A percentile compares a stretch with the other conserved stretches of the same genome.
These are phyloP conservation scores for Ogataea methanolica DNA, from an alignment of 805 yeast genomes.

Conservation along the genomic window DNA sequence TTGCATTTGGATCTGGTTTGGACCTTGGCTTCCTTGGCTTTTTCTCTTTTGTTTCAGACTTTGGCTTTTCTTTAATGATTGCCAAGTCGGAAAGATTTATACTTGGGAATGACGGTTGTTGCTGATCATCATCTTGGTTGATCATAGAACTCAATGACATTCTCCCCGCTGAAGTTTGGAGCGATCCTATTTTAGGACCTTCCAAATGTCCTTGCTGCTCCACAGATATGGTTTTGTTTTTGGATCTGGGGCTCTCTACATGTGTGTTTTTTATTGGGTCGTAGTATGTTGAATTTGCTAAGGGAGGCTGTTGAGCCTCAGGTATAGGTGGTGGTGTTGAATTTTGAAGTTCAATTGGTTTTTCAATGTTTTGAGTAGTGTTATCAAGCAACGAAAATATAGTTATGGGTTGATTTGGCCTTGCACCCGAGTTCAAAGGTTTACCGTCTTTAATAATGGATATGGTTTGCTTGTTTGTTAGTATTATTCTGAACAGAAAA, in stretches of 20 bases:
- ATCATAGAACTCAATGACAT: conserved; percentile 26
- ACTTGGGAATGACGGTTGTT: neutral
- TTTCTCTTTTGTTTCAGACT: conserved; percentile 1
- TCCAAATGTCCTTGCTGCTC: neutral
- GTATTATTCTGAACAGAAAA: too few relatives aligned
- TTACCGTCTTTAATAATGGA: too few relatives aligned
- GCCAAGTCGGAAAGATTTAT: neutral
- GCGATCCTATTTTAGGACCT: too few relatives aligned
- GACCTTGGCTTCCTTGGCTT: conserved; percentile 1
- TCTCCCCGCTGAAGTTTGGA: neutral
- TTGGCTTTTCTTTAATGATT: conserved; percentile 4
- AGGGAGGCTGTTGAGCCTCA: neutral
- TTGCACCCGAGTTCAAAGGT: neutral
- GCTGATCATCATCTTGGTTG: conserved; percentile 14
- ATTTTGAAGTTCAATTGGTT: neutral
- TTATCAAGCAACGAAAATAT: conserved; percentile 1
- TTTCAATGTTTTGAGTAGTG: neutral
- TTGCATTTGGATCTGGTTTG: neutral
- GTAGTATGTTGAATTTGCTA: conserved; percentile 5
- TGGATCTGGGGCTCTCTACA: neutral
- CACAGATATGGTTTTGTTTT: neutral
- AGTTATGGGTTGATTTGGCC: conserved; percentile 1
- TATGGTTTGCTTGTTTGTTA: too few relatives aligned
- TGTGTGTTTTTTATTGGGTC: conserved; percentile 14
- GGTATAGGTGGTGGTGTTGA: too few relatives aligned